Base-by-base conservation (phyloP, 2,329 filamentous ascomycete genomes). In the Aurifilum marmelostoma region DNA sequence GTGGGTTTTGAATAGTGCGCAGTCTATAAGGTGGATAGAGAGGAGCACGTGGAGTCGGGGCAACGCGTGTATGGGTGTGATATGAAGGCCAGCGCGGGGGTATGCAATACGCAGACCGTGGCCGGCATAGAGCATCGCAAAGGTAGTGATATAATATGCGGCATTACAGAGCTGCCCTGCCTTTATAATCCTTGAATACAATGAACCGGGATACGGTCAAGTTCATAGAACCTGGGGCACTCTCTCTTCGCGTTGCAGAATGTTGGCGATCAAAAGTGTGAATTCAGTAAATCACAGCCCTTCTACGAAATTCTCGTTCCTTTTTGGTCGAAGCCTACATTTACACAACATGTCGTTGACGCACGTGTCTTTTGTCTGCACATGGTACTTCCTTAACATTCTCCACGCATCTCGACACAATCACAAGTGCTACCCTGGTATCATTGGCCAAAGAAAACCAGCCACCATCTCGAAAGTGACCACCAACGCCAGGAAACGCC, bases 401-500 rank as follows among this genome's bases (percentile, higher is more conserved):
- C 3, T n/a, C 18, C 4, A 52, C 11, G 16, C 21, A 29, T 12
- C 7, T 34, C 29, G 34, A 8, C 21, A 18, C 24, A n/a, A 58
- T 34, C 34, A 14, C 24, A 32, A 47, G 7, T 14, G 32, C n/a
- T 59, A 18, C 39, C 63, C 24, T 70, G 69, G 69, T 68, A 70
- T 68, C 69, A 68, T 34, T 63, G 24, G 4, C 41, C 58, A 32
- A 29, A 54, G 24, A 9, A 18, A n/a, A 16, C 43, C 43, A 12
- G 16, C 16, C 14, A 27, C 24, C 56, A 27, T 54, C 27, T 32
- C 16, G 12, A 21, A 32, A n/a, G 18, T 16, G 4, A 34, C 52
- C 58, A 32, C n/a, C 59, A 68, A 70, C 69, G 69, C 69, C 69
- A 56, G 8, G 18, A 27, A 63, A 68, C 66, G 50, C 66, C 69